phyloP scores from a whole-genome alignment of 1,139 yeast species.

The Magnusiomyces tetraspermus region DNA sequence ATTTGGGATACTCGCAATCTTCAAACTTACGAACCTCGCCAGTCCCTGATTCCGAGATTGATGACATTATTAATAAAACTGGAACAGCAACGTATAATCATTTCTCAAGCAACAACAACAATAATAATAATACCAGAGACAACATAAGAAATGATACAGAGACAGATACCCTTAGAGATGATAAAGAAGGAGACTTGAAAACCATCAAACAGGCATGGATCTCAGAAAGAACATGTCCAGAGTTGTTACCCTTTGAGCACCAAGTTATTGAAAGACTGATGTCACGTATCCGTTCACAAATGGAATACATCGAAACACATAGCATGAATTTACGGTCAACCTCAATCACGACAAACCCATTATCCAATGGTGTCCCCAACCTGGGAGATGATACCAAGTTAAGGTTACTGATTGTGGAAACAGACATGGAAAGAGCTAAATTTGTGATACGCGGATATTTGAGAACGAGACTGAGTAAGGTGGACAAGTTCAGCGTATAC shows the following conservation, averaged over 20 bases:
- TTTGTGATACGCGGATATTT: constrained; percentile 71
- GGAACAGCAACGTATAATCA: neutral
- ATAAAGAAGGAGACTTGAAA: constrained; percentile 16
- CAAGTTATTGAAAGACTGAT: constrained; percentile 50
- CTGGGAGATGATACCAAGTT: constrained; percentile 52
- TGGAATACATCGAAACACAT: constrained; percentile 57
- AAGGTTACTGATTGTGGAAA: constrained; percentile 74
- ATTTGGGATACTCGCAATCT: neutral
- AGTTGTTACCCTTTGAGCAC: constrained; percentile 61
- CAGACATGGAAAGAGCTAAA: constrained; percentile 81
- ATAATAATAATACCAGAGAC: neutral
- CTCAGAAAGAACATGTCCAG: constrained; percentile 79
- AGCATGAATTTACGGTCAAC: constrained; percentile 45
- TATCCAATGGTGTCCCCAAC: too few species aligned
- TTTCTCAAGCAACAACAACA: neutral
- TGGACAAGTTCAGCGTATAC: constrained; percentile 53
- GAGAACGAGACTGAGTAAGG: constrained; percentile 51
- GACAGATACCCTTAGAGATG: constrained; percentile 29
- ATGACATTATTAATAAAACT: constrained; percentile 24
- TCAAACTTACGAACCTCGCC: constrained; percentile 1
- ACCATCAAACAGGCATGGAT: constrained; percentile 62
- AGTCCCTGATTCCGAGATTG: constrained; percentile 17
- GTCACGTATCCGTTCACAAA: constrained; percentile 53
- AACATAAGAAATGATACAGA: constrained; percentile 38
- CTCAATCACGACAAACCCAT: constrained; percentile 34